Percentiles rank a stretch among this genome's conserved stretches.
Conservation (phyloP, 352 stramenopile genomes). For the Globisporangium uncinulatum region DNA sequence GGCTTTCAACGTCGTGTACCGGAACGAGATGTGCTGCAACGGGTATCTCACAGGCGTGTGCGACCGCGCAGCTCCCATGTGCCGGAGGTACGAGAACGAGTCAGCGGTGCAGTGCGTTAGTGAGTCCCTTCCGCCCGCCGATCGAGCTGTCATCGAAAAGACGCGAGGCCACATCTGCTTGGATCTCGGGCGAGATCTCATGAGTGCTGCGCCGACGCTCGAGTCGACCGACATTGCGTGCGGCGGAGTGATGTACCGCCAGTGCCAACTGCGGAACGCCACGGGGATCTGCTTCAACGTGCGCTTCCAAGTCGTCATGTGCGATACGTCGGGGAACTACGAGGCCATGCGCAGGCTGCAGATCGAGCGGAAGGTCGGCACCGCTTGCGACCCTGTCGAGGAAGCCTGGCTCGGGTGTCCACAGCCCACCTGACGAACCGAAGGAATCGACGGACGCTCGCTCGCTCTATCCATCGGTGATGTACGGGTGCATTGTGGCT, state of each 20-base stretch:
- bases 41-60: conserved; percentile 12
- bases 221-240: conserved; percentile 26
- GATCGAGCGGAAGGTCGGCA: conserved; percentile 2
- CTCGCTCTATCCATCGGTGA: too few species aligned
- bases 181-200: conserved; percentile 2
- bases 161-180: conserved; percentile 7
- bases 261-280: conserved; percentile 16
- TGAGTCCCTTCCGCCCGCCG: conserved; percentile 4
- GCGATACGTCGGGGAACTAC: conserved; percentile 6
- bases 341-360: conserved; percentile 4
- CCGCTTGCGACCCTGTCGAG: conserved; percentile 3
- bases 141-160: conserved; percentile 2
- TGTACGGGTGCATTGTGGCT: too few species aligned
- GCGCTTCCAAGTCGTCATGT: conserved; percentile 29
- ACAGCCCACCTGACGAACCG: background rate
- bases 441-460: too few species aligned
- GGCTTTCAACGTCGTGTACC: conserved; percentile 13
- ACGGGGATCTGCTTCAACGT: conserved; percentile 36
- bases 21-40: conserved; percentile 18
- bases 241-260: conserved; percentile 21
- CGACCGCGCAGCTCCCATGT: conserved; percentile 6
- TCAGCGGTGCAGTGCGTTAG: background rate
- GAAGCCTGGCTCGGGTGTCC: conserved; percentile 10
- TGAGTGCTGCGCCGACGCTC: conserved; percentile 13
- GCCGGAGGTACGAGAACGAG: conserved; percentile 2